Conservation (phyloP, 495 filamentous ascomycete species). For the Tuber aestivum region DNA sequence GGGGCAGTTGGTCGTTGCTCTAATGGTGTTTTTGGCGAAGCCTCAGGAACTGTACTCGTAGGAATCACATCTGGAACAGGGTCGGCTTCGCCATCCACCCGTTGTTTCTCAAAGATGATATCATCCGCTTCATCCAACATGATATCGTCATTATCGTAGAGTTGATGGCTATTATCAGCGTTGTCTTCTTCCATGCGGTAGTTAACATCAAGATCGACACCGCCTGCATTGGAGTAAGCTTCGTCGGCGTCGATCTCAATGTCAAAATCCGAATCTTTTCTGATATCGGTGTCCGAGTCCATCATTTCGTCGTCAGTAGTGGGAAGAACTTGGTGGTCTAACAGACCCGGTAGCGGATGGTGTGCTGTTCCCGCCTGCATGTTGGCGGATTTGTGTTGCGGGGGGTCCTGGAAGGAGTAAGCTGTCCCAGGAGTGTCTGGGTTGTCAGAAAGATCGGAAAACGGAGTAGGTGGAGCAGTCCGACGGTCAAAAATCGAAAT, state of each 20-base stretch:
- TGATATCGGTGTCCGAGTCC: slow-evolving; percentile 38
- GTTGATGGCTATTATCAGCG: slow-evolving; percentile 17
- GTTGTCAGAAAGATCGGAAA: slow-evolving; percentile 32
- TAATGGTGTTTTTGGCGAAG: background rate
- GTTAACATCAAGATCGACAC: slow-evolving; percentile 33
- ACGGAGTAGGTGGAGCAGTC: slow-evolving; percentile 18
- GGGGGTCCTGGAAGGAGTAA: slow-evolving; percentile 36
- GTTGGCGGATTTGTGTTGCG: slow-evolving; percentile 16
- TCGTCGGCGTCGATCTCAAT: slow-evolving; percentile 37
- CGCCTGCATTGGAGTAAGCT: slow-evolving; percentile 34
- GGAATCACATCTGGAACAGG: background rate
- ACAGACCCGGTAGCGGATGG: background rate
- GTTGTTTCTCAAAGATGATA: slow-evolving; percentile 24
- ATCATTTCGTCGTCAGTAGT: slow-evolving; percentile 41
- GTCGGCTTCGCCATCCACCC: slow-evolving; percentile 1
- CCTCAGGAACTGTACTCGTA: background rate
- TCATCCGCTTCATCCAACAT: slow-evolving; percentile 42
- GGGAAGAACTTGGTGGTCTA: slow-evolving; percentile 7
- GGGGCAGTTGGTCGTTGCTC: background rate
- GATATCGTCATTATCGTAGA: slow-evolving; percentile 39
- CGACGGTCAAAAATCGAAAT: slow-evolving; percentile 19
- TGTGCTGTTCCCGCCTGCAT: slow-evolving; percentile 33
- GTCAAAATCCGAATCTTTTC: slow-evolving; percentile 40
- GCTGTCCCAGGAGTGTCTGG: slow-evolving; percentile 35
- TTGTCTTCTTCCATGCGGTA: slow-evolving; percentile 42